Base-by-base conservation (phyloP, 2,329 filamentous ascomycete genomes). In the Whalleya microplaca region DNA sequence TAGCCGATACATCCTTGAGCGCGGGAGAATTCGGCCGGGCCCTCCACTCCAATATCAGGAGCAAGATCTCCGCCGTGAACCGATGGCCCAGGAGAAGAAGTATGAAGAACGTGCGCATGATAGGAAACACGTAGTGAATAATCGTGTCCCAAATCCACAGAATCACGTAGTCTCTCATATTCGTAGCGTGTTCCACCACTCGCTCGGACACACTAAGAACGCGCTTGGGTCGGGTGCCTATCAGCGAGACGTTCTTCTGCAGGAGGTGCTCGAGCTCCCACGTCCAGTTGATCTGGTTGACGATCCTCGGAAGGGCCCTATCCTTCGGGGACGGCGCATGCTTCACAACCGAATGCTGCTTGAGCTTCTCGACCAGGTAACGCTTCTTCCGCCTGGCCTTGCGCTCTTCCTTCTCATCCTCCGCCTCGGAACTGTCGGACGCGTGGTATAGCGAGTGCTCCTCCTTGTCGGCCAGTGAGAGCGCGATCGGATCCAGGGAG, bases 231-330 rank as follows among this genome's bases (percentile, higher is more conserved):
- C 94, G 85, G 40, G 89, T 85, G 0, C 92, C 90, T 47, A 99
- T 86, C 40, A 94, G 80, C n/a, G 88, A 86, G 43, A 92, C 90
- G 67, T 98, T 99, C 70, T 90, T 94, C 66, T 96, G 92, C 64
- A 99, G 79, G 41, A 96, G 79, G 64, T 87, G 83, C 60, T 95
- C 89, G 55, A 99, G 81, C 73, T 99, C 96, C 78, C 88, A 92
- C 0, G 93, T 92, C 81, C 95, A 99, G 69, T 99, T 99, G 71
- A 98, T 89, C 75, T 98, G 94, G 66, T 93, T 92, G 64, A 97
- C 84, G 56, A 98, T 93, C 54, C 85, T 86, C 3, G 88, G 83
- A 27, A 99, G 78, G 1, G 90, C 89, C 59, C 86, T 83, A 72
- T 99, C 95, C 67, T 96, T 94, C 57, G 87, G 84, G 1, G 94